A percentile compares a stretch with the other conserved stretches of the same genome.
These are phyloP conservation scores for Articulospora tetracladia DNA, from an alignment of 495 filamentous ascomycete species.

Conservation along the genomic window DNA sequence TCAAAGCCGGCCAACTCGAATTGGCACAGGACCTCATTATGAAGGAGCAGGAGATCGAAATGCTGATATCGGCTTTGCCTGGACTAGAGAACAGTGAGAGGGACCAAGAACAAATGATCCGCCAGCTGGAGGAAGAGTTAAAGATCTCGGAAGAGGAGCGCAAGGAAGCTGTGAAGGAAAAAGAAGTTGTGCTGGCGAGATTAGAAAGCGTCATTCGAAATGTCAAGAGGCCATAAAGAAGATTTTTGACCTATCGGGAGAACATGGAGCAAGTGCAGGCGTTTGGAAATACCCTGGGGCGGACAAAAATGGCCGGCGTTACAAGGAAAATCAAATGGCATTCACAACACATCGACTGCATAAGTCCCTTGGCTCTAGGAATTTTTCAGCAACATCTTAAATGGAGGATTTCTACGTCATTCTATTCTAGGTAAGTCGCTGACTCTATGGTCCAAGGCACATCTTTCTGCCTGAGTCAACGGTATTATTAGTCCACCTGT, in stretches of 20 bases:
- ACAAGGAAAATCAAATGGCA: too few species aligned
- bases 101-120: constrained; percentile 73
- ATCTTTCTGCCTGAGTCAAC: not conserved
- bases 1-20: constrained; percentile 69
- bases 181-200: constrained; percentile 59
- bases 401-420: too few species aligned
- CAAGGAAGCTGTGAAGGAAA: constrained; percentile 64
- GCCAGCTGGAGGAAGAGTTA: constrained; percentile 72
- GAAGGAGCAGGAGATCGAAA: constrained; percentile 93
- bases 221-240: constrained; percentile 44
- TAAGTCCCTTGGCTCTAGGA: too few species aligned
- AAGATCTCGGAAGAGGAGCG: constrained; percentile 69
- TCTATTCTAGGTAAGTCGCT: constrained; percentile 19
- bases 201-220: constrained; percentile 64
- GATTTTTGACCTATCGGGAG: not conserved
- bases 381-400: too few species aligned
- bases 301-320: not conserved
- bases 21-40: constrained; percentile 82
- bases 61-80: constrained; percentile 76
- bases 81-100: constrained; percentile 81
- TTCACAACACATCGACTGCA: too few species aligned
- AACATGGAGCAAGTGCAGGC: not conserved
- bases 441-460: too few species aligned
- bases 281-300: constrained; percentile 21
- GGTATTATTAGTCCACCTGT: not conserved